These are phyloP conservation scores for Hyphodiscus hymeniophilus DNA, from an alignment of 495 filamentous ascomycete species.

Conservation along the genomic window DNA sequence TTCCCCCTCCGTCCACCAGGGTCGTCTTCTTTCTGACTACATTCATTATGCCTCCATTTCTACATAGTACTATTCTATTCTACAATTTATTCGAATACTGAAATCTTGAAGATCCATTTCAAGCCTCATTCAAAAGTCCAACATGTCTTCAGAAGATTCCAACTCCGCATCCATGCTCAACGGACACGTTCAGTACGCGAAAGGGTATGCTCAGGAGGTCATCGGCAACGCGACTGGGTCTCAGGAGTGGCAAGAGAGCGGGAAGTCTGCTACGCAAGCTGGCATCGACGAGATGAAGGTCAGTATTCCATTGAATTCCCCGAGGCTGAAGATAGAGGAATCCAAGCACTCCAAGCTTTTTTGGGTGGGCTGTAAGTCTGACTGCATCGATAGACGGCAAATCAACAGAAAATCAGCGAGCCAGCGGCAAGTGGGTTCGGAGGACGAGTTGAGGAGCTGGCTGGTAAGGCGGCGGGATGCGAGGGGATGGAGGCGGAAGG, in stretches of 20 bases:
- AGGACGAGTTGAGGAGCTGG: slow-evolving; percentile 17
- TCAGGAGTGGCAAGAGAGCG: slow-evolving; percentile 16
- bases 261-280: slow-evolving; percentile 14
- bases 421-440: slow-evolving; percentile 8
- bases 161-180: slow-evolving; percentile 8
- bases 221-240: slow-evolving; percentile 15
- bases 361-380: not conserved
- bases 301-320: not conserved
- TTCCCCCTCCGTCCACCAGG: too few relatives aligned
- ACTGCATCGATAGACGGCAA: slow-evolving; percentile 6
- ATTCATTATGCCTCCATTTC: too few relatives aligned
- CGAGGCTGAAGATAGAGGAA: too few relatives aligned
- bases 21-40: too few relatives aligned
- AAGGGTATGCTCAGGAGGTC: slow-evolving; percentile 17
- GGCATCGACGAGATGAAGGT: slow-evolving; percentile 18
- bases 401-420: slow-evolving; percentile 1
- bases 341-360: too few relatives aligned
- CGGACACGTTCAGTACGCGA: slow-evolving; percentile 11
- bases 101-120: too few relatives aligned
- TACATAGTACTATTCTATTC: too few relatives aligned
- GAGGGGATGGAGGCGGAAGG: slow-evolving; percentile 23
- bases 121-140: too few relatives aligned
- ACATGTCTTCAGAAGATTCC: too few relatives aligned
- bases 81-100: too few relatives aligned
- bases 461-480: slow-evolving; percentile 14